Percentiles rank a stretch among this genome's conserved stretches.
Evolutionary conservation across 306 rosid genomes (phyloP).

Genomic region (Quercus engelmannii): DNA sequence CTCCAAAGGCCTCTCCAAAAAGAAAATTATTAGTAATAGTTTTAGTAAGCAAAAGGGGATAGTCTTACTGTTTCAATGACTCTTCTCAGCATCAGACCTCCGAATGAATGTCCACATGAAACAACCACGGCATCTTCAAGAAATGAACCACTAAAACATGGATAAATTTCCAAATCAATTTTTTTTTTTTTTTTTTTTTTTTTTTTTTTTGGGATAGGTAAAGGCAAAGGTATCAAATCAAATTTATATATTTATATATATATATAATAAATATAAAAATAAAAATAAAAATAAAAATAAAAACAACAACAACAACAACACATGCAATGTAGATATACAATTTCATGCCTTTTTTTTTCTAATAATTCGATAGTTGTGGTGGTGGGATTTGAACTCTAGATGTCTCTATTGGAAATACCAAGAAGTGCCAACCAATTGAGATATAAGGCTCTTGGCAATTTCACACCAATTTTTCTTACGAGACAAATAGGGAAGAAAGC

Average conservation of each 20-base stretch:
- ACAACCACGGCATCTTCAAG: conserved; percentile 94
- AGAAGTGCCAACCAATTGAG: too few species aligned
- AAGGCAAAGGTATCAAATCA: too few species aligned
- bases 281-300: neutral
- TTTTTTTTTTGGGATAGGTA: too few species aligned
- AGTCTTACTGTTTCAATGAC: conserved; percentile 76
- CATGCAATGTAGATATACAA: conserved; percentile 8
- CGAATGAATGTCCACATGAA: conserved; percentile 98
- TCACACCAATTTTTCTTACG: conserved; percentile 7
- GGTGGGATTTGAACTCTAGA: too few species aligned
- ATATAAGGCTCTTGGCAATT: neutral
- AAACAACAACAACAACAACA: neutral
- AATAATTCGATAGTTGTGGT: too few species aligned
- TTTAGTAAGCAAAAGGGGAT: conserved; percentile 16
- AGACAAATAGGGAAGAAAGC: neutral
- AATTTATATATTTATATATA: too few species aligned
- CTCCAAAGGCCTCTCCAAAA: neutral
- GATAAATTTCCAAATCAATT: neutral
- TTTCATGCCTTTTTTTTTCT: neutral
- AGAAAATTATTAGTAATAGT: neutral
- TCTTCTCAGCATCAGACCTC: conserved; percentile 91
- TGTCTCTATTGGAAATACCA: too few species aligned
- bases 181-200: too few species aligned
- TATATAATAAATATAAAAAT: too few species aligned
- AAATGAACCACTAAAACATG: conserved; percentile 65